phyloP scores from a whole-genome alignment of 2,329 filamentous ascomycete genomes.

The Penicillium brevicompactum region DNA sequence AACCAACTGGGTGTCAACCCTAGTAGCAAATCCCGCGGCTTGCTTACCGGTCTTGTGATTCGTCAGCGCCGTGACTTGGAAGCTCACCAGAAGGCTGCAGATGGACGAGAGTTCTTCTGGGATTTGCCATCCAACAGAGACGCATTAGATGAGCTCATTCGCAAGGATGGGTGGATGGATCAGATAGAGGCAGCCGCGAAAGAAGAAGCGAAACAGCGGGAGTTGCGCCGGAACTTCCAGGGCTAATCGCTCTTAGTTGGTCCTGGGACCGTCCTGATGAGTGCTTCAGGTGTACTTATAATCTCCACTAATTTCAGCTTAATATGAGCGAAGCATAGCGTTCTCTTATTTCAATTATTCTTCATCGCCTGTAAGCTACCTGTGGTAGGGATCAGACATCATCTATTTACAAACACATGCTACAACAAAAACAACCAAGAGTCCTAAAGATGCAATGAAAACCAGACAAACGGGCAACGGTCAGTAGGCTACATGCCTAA shows the following conservation, averaged over 20 bases:
- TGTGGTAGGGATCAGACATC: neutral
- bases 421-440: neutral
- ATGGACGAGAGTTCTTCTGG: slow-evolving; percentile 31
- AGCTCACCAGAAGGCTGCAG: slow-evolving; percentile 2
- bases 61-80: slow-evolving; percentile 27
- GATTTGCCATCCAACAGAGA: slow-evolving; percentile 34
- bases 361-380: neutral
- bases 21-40: slow-evolving; percentile 33
- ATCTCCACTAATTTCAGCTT: neutral
- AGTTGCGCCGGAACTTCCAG: neutral
- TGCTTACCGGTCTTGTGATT: slow-evolving; percentile 35
- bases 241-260: neutral
- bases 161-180: slow-evolving; percentile 31
- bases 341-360: neutral
- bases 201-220: neutral
- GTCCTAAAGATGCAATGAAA: neutral
- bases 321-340: neutral
- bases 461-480: neutral
- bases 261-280: neutral
- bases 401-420: neutral
- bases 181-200: slow-evolving; percentile 14
- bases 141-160: slow-evolving; percentile 29
- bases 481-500: neutral
- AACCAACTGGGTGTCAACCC: slow-evolving; percentile 44
- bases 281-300: neutral